Conservation (phyloP, 176 grass and related monocot genomes). For the Eleusine coracana region DNA sequence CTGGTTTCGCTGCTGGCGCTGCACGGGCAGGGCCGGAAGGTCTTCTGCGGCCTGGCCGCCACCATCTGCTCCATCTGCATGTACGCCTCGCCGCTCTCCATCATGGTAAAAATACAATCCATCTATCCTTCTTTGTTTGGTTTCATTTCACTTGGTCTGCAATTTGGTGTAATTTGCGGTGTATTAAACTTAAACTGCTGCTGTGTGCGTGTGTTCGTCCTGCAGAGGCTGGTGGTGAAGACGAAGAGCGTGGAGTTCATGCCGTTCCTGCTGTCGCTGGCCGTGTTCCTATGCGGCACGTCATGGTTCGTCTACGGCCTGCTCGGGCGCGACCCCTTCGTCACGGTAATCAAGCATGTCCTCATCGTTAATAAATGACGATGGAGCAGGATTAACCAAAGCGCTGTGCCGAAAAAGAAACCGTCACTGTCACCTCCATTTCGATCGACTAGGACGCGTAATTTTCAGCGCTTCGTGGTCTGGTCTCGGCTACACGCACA, state of each 20-base stretch:
- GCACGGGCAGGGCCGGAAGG: constrained; percentile 54
- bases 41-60: constrained; percentile 76
- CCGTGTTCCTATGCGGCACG: constrained; percentile 90
- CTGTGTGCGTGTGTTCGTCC: not conserved
- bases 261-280: constrained; percentile 91
- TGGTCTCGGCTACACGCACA: not conserved
- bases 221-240: constrained; percentile 91
- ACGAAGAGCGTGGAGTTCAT: constrained; percentile 98
- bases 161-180: no score
- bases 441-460: not conserved
- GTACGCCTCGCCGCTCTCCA: constrained; percentile 92
- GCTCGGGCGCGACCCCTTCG: constrained; percentile 78
- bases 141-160: not conserved
- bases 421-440: not conserved
- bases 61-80: constrained; percentile 94
- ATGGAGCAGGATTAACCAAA: not conserved
- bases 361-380: not conserved
- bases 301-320: constrained; percentile 97
- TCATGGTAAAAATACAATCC: constrained; percentile 62
- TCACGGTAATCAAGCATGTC: constrained; percentile 50
- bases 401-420: not conserved
- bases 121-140: not conserved
- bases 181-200: no score
- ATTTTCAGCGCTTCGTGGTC: not conserved
- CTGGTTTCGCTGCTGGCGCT: constrained; percentile 69